Evolutionary conservation across 179 eudicot species (phyloP), one percentile per base, ranked within the genome.

Genomic region (Carnegiea gigantea): DNA sequence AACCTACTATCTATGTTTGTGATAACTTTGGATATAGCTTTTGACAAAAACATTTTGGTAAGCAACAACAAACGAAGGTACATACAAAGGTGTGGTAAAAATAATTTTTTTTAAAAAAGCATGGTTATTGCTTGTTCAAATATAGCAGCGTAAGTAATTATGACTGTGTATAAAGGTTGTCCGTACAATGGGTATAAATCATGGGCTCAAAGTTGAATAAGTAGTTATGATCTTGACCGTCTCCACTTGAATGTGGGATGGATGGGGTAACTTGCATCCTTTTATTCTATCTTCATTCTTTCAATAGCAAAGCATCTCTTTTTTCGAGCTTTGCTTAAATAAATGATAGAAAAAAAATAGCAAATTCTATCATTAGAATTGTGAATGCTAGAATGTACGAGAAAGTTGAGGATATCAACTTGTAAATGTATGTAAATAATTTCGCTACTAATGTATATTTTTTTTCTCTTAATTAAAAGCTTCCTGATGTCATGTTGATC

Each of bases 181-280:
- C n/a, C 5, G 73, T 70, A 70, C 44, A 70, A 70, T 5, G 13
- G 46, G 33, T 70, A 6, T 17, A 4, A 70, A 33, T 70, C 73
- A 70, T 70, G 46, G 1, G 24, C 73, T 11, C 73, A 68, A 30
- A 68, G 4, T 30, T 30, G n/a, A 68, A 2, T 68, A 14, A 68
- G 73, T 68, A 70, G 11, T 70, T 36, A 70, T 70, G 46, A n/a
- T 30, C 73, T 70, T 30, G 44, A 70, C 73, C 73, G 36, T 70
- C 73, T 70, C 73, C 36, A 70, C 73, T 70, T 26, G 28, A 70
- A 70, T 70, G 17, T 23, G n/a, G 68, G 62, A 62, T 67, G 73
- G 46, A 70, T 36, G 73, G 73, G 73, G 11, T 70, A 44, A 17
- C 46, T 70, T 70, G 20, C 18, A 36, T 4, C 73, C 23, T 30